Conservation (phyloP, 164 flowering plant species). For the Vitis labrusca region DNA sequence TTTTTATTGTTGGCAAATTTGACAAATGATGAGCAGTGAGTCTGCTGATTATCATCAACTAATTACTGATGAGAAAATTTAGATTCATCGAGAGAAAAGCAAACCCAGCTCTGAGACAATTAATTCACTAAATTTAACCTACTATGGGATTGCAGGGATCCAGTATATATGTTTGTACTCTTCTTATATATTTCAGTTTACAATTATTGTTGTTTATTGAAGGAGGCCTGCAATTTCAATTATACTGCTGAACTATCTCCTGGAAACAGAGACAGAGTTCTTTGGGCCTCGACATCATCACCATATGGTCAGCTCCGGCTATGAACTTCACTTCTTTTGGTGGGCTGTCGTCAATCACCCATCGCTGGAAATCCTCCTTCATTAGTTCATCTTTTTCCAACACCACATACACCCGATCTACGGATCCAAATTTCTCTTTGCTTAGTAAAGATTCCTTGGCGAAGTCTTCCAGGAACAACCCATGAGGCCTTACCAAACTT, state of each 20-base stretch:
- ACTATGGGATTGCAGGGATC: too few species aligned
- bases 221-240: too few species aligned
- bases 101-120: too few species aligned
- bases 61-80: too few species aligned
- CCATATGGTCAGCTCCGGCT: slow-evolving; percentile 13
- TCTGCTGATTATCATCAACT: too few species aligned
- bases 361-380: slow-evolving; percentile 13
- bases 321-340: slow-evolving; percentile 13
- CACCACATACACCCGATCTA: slow-evolving; percentile 11
- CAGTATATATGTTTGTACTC: too few species aligned
- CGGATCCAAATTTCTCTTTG: slow-evolving; percentile 12
- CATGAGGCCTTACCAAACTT: slow-evolving; percentile 11
- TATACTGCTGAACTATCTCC: slow-evolving; percentile 1
- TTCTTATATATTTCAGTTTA: too few species aligned
- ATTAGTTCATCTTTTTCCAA: slow-evolving; percentile 9
- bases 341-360: slow-evolving; percentile 15
- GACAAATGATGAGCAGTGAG: too few species aligned
- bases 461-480: slow-evolving; percentile 8
- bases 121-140: too few species aligned
- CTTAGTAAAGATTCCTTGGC: not conserved
- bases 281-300: slow-evolving; percentile 12
- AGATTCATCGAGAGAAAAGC: too few species aligned
- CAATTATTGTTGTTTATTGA: too few species aligned
- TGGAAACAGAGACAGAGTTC: slow-evolving; percentile 2
- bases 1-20: too few species aligned